A percentile compares a stretch with the other conserved stretches of the same genome.
phyloP scores from a whole-genome alignment of 805 yeast species.

The Wickerhamiella vanderwaltii region DNA sequence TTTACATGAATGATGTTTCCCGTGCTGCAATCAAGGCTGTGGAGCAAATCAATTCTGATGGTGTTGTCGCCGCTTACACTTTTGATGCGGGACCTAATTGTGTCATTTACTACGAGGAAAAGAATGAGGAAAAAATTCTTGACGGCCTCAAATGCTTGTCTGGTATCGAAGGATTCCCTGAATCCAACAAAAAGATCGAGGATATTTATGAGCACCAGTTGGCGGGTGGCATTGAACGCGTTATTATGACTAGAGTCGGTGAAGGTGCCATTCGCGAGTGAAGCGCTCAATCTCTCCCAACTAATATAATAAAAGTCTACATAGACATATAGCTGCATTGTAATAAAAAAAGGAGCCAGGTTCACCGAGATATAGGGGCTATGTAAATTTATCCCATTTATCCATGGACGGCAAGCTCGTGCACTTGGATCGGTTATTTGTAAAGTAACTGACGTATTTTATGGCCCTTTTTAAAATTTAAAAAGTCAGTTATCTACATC shows the following conservation, averaged over 20 bases:
- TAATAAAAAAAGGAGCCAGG: too few species aligned
- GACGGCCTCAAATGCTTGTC: constrained; percentile 48
- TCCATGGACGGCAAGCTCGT: too few species aligned
- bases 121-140: constrained; percentile 62
- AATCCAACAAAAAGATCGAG: constrained; percentile 22
- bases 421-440: too few species aligned
- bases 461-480: too few species aligned
- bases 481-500: too few species aligned
- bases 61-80: constrained; percentile 83
- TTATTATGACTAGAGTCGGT: constrained; percentile 79
- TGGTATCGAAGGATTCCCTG: constrained; percentile 51
- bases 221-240: constrained; percentile 61
- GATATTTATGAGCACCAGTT: constrained; percentile 40
- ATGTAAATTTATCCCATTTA: too few species aligned
- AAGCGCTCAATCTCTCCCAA: not conserved
- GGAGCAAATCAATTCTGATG: constrained; percentile 59
- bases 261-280: constrained; percentile 10
- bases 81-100: constrained; percentile 99
- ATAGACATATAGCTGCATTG: too few species aligned
- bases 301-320: too few species aligned
- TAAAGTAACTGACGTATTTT: too few species aligned
- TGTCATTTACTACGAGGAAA: constrained; percentile 74
- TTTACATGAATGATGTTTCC: constrained; percentile 84
- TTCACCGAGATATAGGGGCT: too few species aligned
- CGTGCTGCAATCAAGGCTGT: constrained; percentile 66